Conservation (phyloP, 2,329 filamentous ascomycete genomes). For the Clarireedia monteithiana region DNA sequence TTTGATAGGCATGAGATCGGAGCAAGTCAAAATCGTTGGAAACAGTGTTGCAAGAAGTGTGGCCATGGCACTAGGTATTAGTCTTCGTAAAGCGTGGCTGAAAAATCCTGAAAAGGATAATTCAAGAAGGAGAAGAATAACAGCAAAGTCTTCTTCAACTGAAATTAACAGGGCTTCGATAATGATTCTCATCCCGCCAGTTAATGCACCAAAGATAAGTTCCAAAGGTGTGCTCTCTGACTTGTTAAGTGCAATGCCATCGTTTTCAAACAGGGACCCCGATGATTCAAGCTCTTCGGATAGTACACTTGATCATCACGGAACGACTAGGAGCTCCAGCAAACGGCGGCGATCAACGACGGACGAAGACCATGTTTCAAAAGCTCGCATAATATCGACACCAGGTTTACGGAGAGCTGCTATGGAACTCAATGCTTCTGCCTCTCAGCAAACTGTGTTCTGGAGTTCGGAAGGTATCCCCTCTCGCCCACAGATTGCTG, state of each 20-base stretch:
- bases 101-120: conserved; percentile 14
- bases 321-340: neutral
- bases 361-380: neutral
- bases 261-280: neutral
- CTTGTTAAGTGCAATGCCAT: neutral
- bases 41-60: conserved; percentile 70
- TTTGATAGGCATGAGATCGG: conserved; percentile 45
- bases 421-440: neutral
- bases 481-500: too few species aligned
- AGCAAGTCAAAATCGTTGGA: conserved; percentile 62
- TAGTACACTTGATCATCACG: neutral
- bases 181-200: too few species aligned
- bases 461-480: too few species aligned
- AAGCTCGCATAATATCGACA: neutral
- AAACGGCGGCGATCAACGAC: neutral
- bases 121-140: neutral
- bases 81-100: conserved; percentile 50
- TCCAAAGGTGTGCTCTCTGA: too few species aligned
- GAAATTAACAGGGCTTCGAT: too few species aligned
- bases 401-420: neutral
- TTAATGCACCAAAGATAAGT: too few species aligned
- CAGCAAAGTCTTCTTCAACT: too few species aligned
- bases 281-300: neutral
- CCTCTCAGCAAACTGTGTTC: too few species aligned
- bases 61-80: conserved; percentile 57